A percentile compares a stretch with the other conserved stretches of the same genome.
These are phyloP conservation scores for Leishmania braziliensis DNA, from an alignment of 208 protist genomes.

Conservation along the genomic window DNA sequence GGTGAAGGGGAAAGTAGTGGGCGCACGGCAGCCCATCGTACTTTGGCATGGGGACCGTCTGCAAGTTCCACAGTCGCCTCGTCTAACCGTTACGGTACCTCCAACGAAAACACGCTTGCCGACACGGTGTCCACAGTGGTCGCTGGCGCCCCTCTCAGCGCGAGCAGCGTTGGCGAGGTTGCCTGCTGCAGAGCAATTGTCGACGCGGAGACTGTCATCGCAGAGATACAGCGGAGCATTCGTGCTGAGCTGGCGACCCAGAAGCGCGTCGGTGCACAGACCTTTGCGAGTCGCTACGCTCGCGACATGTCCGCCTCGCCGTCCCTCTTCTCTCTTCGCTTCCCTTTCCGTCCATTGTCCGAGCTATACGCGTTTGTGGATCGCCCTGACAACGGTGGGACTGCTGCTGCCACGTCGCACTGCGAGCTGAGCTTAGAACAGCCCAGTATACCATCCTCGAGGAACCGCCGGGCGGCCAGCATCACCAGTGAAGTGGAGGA, in stretches of 20 bases:
- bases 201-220: background rate
- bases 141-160: background rate
- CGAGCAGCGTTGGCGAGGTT: background rate
- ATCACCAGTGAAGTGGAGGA: background rate
- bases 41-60: background rate
- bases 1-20: background rate
- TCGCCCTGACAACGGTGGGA: background rate
- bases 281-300: constrained; percentile 17
- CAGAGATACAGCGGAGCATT: constrained; percentile 8
- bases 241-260: constrained; percentile 13
- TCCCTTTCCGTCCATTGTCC: constrained; percentile 13
- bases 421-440: background rate
- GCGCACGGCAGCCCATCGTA: background rate
- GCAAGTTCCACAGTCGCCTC: background rate
- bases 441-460: background rate
- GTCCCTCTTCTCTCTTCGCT: constrained; percentile 27
- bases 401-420: background rate
- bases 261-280: background rate
- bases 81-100: background rate
- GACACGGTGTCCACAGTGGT: background rate
- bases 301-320: constrained; percentile 24
- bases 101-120: background rate
- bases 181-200: background rate
- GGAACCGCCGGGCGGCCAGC: background rate
- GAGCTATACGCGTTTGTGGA: constrained; percentile 13